Evolutionary conservation across 2,329 filamentous ascomycete species (phyloP).

Genomic region (Catunica adiposa): DNA sequence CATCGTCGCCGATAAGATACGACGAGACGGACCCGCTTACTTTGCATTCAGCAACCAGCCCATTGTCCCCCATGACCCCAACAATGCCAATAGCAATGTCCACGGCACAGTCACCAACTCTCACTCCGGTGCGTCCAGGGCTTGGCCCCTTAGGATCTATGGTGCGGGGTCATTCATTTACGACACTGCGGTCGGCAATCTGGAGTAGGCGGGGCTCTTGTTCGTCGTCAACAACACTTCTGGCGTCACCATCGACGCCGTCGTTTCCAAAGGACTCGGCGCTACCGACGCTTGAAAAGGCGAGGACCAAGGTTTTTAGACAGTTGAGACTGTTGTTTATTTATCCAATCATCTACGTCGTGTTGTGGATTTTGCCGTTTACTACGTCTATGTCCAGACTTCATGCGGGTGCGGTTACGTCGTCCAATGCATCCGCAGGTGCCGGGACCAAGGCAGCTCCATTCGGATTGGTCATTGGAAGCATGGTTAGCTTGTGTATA

Average conservation of each 20-base stretch:
- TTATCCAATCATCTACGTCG: conserved; percentile 56
- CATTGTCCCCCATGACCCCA: background rate
- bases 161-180: conserved; percentile 17
- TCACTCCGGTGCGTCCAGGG: conserved; percentile 8
- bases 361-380: conserved; percentile 59
- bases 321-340: conserved; percentile 60
- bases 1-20: background rate
- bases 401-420: conserved; percentile 19
- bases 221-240: conserved; percentile 15
- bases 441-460: conserved; percentile 20
- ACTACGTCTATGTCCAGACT: conserved; percentile 45
- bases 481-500: conserved; percentile 40
- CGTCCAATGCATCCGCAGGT: conserved; percentile 16
- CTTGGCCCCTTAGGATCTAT: conserved; percentile 8
- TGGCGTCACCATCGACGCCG: conserved; percentile 25
- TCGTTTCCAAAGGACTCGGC: conserved; percentile 13
- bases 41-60: background rate
- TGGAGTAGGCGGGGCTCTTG: conserved; percentile 14
- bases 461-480: conserved; percentile 37
- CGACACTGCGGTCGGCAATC: background rate
- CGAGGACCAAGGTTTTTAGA: conserved; percentile 36
- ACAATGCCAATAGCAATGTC: background rate
- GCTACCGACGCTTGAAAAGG: background rate
- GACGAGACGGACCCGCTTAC: background rate
- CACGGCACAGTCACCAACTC: no score